phyloP scores from a whole-genome alignment of 2,329 filamentous ascomycete species.

The Gnomoniopsis smithogilvyi region DNA sequence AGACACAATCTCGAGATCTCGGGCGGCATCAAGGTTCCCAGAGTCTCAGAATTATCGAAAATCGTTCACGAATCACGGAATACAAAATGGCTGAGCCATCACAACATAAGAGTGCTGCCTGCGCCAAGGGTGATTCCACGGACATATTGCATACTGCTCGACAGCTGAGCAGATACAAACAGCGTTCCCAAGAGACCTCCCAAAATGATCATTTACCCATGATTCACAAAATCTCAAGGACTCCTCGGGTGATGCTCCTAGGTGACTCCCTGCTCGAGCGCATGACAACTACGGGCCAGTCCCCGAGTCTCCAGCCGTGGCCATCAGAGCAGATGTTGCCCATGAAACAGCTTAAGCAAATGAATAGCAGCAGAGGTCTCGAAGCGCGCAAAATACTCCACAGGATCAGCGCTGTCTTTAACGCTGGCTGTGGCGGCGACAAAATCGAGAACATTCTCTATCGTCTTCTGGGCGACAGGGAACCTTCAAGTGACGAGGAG shows the following conservation, averaged over 20 bases:
- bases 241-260: constrained; percentile 14
- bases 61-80: too few species aligned
- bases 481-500: background rate
- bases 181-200: background rate
- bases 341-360: background rate
- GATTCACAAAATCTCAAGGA: background rate
- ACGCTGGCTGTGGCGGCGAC: constrained; percentile 24
- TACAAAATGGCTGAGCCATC: background rate
- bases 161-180: background rate
- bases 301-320: constrained; percentile 16
- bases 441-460: constrained; percentile 23
- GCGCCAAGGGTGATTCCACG: background rate
- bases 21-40: background rate
- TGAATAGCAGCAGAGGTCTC: background rate
- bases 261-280: constrained; percentile 25
- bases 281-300: constrained; percentile 20
- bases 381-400: background rate
- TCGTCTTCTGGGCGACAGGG: constrained; percentile 17
- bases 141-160: background rate
- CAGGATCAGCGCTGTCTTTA: constrained; percentile 15
- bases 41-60: too few species aligned
- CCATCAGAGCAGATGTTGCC: constrained; percentile 13
- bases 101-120: background rate
- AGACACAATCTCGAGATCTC: background rate
- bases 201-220: background rate